These are phyloP conservation scores for Sextonia rubra DNA, from an alignment of 164 flowering plant genomes.

Conservation along the genomic window DNA sequence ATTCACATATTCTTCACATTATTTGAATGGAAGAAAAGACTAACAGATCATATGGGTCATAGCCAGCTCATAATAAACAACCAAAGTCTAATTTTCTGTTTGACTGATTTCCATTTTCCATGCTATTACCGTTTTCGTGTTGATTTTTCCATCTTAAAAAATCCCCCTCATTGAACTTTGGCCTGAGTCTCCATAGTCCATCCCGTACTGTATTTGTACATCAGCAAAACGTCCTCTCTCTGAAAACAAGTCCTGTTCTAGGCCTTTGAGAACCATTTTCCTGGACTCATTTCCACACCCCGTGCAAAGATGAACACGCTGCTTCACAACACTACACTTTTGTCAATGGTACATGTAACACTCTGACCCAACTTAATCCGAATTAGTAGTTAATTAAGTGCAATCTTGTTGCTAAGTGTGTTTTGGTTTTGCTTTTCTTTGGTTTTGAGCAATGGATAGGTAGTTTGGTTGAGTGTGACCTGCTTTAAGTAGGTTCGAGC, in stretches of 20 bases:
- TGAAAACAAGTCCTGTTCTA: background rate
- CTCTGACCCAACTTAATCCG: too few species aligned
- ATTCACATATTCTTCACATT: background rate
- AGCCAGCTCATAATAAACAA: background rate
- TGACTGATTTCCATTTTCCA: background rate
- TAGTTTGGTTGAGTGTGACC: too few species aligned
- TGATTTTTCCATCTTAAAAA: background rate
- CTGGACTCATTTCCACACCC: background rate
- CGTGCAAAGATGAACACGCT: background rate
- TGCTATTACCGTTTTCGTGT: background rate
- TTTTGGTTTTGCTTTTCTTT: too few species aligned
- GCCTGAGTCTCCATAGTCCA: background rate
- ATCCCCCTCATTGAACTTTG: background rate
- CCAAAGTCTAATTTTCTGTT: too few species aligned
- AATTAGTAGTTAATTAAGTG: too few species aligned
- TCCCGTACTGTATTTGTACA: background rate
- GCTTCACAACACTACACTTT: too few species aligned
- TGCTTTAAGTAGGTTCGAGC: too few species aligned
- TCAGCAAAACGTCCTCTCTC: background rate
- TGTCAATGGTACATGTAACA: too few species aligned
- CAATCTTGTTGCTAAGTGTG: too few species aligned
- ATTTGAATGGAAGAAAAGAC: background rate
- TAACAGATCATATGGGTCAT: background rate
- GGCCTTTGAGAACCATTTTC: background rate
- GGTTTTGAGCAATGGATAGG: too few species aligned